A percentile compares a stretch with the other conserved stretches of the same genome.
phyloP scores from a whole-genome alignment of 176 grass and related monocot genomes.

The Hordeum marinum region DNA sequence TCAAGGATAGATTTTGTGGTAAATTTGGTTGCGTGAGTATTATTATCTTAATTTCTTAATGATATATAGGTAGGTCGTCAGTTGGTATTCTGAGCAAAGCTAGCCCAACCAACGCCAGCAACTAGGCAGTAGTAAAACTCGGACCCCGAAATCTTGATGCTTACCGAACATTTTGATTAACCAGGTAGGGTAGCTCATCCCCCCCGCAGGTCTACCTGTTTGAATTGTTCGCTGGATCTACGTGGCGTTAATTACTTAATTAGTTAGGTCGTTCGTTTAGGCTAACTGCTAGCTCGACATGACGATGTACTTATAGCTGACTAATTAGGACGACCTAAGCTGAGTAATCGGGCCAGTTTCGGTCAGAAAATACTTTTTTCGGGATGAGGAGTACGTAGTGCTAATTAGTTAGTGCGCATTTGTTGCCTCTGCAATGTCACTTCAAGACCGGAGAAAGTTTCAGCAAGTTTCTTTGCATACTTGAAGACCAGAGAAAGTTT shows the following conservation, averaged over 20 bases:
- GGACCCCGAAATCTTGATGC: conserved; percentile 12
- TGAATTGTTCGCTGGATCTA: conserved; percentile 15
- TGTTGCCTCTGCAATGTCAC: not conserved
- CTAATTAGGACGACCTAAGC: not conserved
- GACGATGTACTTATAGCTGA: not conserved
- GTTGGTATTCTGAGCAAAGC: not conserved
- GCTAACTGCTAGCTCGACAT: not conserved
- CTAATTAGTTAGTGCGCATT: not conserved
- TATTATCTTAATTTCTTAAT: not conserved
- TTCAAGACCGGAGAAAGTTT: not conserved
- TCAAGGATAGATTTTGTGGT: not conserved
- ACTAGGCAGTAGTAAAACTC: not conserved
- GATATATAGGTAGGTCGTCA: not conserved
- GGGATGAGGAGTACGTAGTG: not conserved
- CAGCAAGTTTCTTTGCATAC: not conserved
- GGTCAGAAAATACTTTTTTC: not conserved
- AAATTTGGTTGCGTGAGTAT: not conserved
- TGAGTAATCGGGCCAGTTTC: not conserved
- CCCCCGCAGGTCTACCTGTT: conserved; percentile 13
- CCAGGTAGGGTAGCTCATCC: conserved; percentile 7
- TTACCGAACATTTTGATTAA: conserved; percentile 26
- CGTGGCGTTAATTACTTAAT: conserved; percentile 3
- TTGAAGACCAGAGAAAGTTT: not conserved
- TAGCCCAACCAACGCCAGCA: not conserved
- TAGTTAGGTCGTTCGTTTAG: not conserved